Conservation (phyloP, 2,329 filamentous ascomycete species). For the Xylaria sp. region DNA sequence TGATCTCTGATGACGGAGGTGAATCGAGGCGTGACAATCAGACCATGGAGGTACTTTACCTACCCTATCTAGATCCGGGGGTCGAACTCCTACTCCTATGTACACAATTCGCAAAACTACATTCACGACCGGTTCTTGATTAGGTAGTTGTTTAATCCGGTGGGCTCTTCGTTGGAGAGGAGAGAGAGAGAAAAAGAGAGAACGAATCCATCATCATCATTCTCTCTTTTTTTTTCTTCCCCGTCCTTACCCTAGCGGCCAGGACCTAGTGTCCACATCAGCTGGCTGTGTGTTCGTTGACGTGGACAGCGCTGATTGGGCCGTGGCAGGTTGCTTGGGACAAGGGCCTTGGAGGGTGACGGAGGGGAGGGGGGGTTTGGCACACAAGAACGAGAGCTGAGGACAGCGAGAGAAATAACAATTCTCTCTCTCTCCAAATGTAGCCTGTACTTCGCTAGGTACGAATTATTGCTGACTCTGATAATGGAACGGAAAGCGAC, state of each 20-base stretch:
- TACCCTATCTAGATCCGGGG: neutral
- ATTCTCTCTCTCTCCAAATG: neutral
- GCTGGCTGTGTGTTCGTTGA: constrained; percentile 29
- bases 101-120: neutral
- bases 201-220: no score
- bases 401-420: constrained; percentile 4
- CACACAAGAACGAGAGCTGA: constrained; percentile 23
- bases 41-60: neutral
- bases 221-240: constrained; percentile 17
- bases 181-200: no score
- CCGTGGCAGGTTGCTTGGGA: constrained; percentile 18
- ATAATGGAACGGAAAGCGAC: neutral
- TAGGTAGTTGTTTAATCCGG: constrained; percentile 16
- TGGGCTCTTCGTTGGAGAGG: constrained; percentile 20
- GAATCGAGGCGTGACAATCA: neutral
- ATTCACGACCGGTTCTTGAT: constrained; percentile 25
- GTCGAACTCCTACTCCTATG: no score
- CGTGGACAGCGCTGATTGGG: constrained; percentile 33
- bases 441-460: neutral
- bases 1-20: neutral
- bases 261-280: constrained; percentile 25
- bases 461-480: neutral
- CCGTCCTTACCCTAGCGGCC: constrained; percentile 17
- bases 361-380: constrained; percentile 28
- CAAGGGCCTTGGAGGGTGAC: constrained; percentile 26